A percentile compares a stretch with the other conserved stretches of the same genome.
Conservation (phyloP, 2,329 filamentous ascomycete species). For the Trichoderma arundinaceum region DNA sequence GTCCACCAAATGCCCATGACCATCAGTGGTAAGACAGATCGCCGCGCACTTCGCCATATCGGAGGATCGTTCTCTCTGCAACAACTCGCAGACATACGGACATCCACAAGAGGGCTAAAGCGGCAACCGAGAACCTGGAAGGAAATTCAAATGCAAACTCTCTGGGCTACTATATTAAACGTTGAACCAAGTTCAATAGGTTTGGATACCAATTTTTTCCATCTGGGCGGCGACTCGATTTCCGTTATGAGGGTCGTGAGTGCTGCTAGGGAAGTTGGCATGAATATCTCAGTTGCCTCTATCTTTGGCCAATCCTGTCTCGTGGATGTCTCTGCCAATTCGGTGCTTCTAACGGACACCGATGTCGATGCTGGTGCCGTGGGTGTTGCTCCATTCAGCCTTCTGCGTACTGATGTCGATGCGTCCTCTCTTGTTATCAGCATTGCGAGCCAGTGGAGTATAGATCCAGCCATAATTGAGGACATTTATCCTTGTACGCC, state of each 20-base stretch:
- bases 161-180: not conserved
- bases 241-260: constrained; percentile 52
- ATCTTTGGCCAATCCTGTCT: not conserved
- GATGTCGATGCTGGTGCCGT: no score
- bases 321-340: no score
- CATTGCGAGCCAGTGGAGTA: not conserved
- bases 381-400: no score
- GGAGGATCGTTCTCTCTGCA: not conserved
- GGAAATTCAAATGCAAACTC: not conserved
- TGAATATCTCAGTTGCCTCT: constrained; percentile 6
- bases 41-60: not conserved
- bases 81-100: not conserved
- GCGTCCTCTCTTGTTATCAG: no score
- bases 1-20: not conserved
- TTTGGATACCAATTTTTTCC: constrained; percentile 45
- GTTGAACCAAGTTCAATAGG: not conserved
- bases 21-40: not conserved
- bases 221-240: constrained; percentile 52
- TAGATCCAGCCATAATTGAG: not conserved
- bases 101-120: not conserved
- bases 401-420: not conserved
- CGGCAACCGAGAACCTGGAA: not conserved
- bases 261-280: constrained; percentile 39
- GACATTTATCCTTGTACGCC: constrained; percentile 13
- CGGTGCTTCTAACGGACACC: no score